Evolutionary conservation across 2,329 filamentous ascomycete genomes (phyloP), one percentile per base, ranked within the genome.

Genomic region (Gnomoniopsis smithogilvyi): DNA sequence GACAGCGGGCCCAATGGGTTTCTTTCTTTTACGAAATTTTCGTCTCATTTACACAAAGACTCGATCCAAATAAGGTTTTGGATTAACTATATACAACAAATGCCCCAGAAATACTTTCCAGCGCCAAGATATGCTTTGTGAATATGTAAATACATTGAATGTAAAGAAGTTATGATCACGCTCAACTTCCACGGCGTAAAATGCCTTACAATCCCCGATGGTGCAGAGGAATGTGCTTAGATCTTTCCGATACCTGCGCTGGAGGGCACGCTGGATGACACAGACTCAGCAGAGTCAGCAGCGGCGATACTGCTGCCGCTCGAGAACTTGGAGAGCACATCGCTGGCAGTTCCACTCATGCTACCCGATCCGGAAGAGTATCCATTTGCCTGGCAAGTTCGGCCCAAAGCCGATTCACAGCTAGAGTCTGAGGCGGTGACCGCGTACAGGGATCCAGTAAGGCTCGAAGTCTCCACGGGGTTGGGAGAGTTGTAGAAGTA

Each of bases 401-500:
- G 80, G 62, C 81, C 80, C 1, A 86, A 75, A 58, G 69, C 67
- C 26, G 70, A 56, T 30, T 67, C 67, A 75, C 81, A 84, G 53
- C 66, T 67, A 19, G 70, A 64, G 66, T 75, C 77, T 64, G 67
- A 11, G 61, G 60, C 58, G 30, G 51, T 45, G 33, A 63, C 63
- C 21, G 64, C 62, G 61, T 66, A 67, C 30, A 65, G 51, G 8
- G 62, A 54, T 19, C 63, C 63, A n/a, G 56, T 53, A 24, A 60
- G 60, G 45, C 52, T 59, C 34, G 63, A 52, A 17, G 66, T 51
- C 62, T 79, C 73, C 53, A 79, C 69, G 26, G 74, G 69, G 26
- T 73, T 72, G 19, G 70, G 67, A 55, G 85, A 76, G 66, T 82
- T 79, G 70, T 83, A 76, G 75, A 85, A 86, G 56, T 80, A 70